These are phyloP conservation scores for Dictyophora rubrovolvata DNA, from an alignment of 768 basidiomycete species.

Conservation along the genomic window DNA sequence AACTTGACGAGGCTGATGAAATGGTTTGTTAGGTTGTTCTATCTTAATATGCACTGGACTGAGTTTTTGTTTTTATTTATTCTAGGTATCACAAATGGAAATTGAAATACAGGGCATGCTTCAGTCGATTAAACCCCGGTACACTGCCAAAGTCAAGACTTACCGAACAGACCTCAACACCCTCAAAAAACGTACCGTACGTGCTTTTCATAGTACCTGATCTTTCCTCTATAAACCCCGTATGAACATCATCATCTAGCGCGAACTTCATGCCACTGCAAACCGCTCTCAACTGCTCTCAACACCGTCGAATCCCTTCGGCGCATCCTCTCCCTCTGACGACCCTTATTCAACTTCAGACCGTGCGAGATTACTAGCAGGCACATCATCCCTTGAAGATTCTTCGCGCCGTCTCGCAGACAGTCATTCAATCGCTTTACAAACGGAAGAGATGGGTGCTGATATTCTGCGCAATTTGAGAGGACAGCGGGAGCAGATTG, in stretches of 20 bases:
- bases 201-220: neutral
- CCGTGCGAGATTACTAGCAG: constrained; percentile 69
- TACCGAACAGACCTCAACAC: constrained; percentile 67
- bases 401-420: constrained; percentile 80
- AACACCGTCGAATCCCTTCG: constrained; percentile 24
- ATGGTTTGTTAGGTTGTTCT: constrained; percentile 45
- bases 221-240: neutral
- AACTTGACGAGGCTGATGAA: constrained; percentile 96
- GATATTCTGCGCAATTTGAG: constrained; percentile 83
- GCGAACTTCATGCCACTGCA: constrained; percentile 58
- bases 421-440: constrained; percentile 83
- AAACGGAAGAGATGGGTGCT: constrained; percentile 93
- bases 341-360: constrained; percentile 71
- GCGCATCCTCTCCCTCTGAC: constrained; percentile 43
- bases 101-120: constrained; percentile 95
- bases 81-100: constrained; percentile 96
- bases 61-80: constrained; percentile 1
- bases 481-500: constrained; percentile 86
- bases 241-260: constrained; percentile 22
- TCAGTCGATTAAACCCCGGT: constrained; percentile 67
- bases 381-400: constrained; percentile 71
- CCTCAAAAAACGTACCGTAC: constrained; percentile 61
- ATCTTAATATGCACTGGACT: neutral
- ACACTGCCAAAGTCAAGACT: constrained; percentile 61
- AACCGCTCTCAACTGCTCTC: constrained; percentile 74